These are phyloP conservation scores for Ascochyta koolunga DNA, from an alignment of 2,329 filamentous ascomycete species.

Conservation along the genomic window DNA sequence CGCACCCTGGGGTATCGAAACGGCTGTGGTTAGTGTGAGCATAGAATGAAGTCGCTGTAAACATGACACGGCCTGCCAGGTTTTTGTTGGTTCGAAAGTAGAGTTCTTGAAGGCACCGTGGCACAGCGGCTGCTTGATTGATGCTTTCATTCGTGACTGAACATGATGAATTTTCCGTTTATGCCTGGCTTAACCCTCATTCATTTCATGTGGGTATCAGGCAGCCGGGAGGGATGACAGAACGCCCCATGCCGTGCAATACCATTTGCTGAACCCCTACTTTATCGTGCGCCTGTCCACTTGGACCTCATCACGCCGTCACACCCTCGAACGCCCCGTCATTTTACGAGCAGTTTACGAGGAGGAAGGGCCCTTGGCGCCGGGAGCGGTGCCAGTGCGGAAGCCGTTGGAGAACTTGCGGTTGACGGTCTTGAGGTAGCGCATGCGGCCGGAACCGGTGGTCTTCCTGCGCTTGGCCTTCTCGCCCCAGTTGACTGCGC, in stretches of 20 bases:
- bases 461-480: slow-evolving; percentile 99
- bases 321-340: slow-evolving; percentile 23
- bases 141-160: slow-evolving; percentile 47
- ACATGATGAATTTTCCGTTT: slow-evolving; percentile 48
- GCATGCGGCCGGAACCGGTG: slow-evolving; percentile 93
- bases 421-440: slow-evolving; percentile 89
- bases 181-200: slow-evolving; percentile 46
- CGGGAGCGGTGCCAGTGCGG: slow-evolving; percentile 87
- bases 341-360: slow-evolving; percentile 32
- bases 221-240: slow-evolving; percentile 43
- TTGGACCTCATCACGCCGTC: slow-evolving; percentile 35
- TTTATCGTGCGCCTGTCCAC: slow-evolving; percentile 39
- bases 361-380: slow-evolving; percentile 68
- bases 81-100: neutral
- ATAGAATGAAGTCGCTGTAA: neutral
- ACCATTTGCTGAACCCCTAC: slow-evolving; percentile 43
- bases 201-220: slow-evolving; percentile 38
- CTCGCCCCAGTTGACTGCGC: slow-evolving; percentile 96
- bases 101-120: slow-evolving; percentile 13
- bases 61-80: slow-evolving; percentile 1
- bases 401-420: slow-evolving; percentile 98
- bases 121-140: slow-evolving; percentile 25
- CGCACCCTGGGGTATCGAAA: neutral
- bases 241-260: slow-evolving; percentile 50
- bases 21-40: neutral